Conservation (phyloP, 352 stramenopile genomes). For the Stramenopiles sp. region DNA sequence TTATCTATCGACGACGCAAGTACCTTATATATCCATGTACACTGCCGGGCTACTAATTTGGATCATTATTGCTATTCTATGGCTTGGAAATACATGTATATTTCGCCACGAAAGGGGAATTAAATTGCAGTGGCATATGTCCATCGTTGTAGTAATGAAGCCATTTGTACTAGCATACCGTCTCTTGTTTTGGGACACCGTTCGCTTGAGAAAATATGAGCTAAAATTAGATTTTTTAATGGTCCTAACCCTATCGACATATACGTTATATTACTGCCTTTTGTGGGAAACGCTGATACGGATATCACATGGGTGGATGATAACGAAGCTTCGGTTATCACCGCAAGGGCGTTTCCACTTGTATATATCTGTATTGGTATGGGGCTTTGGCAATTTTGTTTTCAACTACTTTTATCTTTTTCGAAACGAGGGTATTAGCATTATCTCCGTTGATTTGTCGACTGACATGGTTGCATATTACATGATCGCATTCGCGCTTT, state of each 20-base stretch:
- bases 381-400: neutral
- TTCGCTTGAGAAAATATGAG: neutral
- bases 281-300: constrained; percentile 1
- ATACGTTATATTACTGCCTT: neutral
- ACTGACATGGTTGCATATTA: neutral
- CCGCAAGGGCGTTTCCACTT: neutral
- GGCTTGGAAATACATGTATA: neutral
- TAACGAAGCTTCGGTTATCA: neutral
- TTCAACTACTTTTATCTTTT: neutral
- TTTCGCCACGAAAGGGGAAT: neutral
- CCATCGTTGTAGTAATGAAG: neutral
- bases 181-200: neutral
- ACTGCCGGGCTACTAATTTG: neutral
- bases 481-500: neutral
- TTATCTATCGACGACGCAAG: neutral
- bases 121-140: neutral
- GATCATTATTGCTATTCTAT: neutral
- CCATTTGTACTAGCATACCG: neutral
- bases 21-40: neutral
- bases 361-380: constrained; percentile 1
- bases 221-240: neutral
- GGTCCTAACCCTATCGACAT: neutral
- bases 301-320: constrained; percentile 1
- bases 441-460: neutral
- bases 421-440: neutral